Conservation (phyloP, 352 stramenopile species). For the Globisporangium spinosum region DNA sequence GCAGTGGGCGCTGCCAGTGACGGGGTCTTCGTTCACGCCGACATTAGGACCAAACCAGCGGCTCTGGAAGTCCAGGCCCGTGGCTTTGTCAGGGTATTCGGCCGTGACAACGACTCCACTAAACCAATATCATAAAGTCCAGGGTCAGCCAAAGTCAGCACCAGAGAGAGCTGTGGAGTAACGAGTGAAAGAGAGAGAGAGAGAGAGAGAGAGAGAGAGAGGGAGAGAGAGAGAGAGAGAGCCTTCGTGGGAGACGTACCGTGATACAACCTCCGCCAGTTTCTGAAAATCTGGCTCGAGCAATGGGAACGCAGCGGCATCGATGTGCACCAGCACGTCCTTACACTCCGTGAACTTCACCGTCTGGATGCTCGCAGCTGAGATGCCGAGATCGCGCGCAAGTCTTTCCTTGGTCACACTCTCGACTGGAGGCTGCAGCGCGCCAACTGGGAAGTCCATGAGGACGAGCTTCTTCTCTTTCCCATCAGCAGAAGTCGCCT, state of each 20-base stretch:
- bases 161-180: not conserved
- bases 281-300: conserved; percentile 27
- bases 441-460: conserved; percentile 57
- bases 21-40: conserved; percentile 91
- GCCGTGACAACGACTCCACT: conserved; percentile 38
- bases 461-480: conserved; percentile 34
- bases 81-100: conserved; percentile 17
- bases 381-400: conserved; percentile 19
- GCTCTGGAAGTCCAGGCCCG: conserved; percentile 46
- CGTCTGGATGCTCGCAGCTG: conserved; percentile 15
- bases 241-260: conserved; percentile 12
- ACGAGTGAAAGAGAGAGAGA: not conserved
- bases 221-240: not conserved
- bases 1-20: conserved; percentile 91
- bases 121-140: not conserved
- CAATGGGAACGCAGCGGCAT: conserved; percentile 14
- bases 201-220: too few relatives aligned
- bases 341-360: conserved; percentile 17
- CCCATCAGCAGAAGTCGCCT: conserved; percentile 4
- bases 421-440: conserved; percentile 9
- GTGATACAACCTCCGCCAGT: conserved; percentile 20
- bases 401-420: conserved; percentile 17
- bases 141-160: not conserved
- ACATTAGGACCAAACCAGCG: conserved; percentile 89
- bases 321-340: conserved; percentile 32